Evolutionary conservation across 371 early-diverging fungal genomes (phyloP), one percentile per base, ranked within the genome.

Genomic region (Zychaea mexicana): DNA sequence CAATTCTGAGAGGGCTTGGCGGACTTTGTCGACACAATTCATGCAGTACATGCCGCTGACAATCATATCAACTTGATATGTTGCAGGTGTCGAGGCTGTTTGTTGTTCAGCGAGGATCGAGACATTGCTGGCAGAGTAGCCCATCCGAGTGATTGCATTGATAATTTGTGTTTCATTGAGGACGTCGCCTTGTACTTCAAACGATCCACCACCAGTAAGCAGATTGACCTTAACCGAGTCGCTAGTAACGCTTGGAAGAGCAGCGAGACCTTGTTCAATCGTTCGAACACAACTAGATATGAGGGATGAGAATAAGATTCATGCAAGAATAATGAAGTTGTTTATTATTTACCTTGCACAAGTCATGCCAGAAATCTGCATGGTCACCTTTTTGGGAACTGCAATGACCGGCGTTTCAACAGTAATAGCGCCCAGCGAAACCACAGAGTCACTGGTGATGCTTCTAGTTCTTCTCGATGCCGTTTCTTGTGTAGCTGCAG

Each of bases 1-100:
- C 0, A 85, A 46, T 0, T 71, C 67, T 2, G 57, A 56, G 3
- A 88, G 38, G 2, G 78, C 73, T 0, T 54, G 21, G 60, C 87
- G 84, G 15, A 92, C 78, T 45, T 88, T 82, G 13, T 78, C 76
- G 0, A 87, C 82, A 59, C 90, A 91, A 4, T 81, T 83, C 6
- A 74, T 67, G 59, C 90, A 91, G n/a, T 83, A 88, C 89, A 93
- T 90, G 38, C 92, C 92, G 59, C 77, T 69, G 64, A 82, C 75
- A 26, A 73, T 66, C 65, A 82, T 75, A 3, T 76, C 70, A 2
- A 70, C 72, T 17, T 66, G 55, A 28, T 64, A 71, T 26, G 52
- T 49, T 24, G 62, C 56, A 5, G 67, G 15, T 22, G 38, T 15
- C 2, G 55, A 7, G 47, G 28, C 19, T 10, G 3, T 30, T 13